Conservation (phyloP, 2,329 filamentous ascomycete genomes). For the Lecanicillium sp. region DNA sequence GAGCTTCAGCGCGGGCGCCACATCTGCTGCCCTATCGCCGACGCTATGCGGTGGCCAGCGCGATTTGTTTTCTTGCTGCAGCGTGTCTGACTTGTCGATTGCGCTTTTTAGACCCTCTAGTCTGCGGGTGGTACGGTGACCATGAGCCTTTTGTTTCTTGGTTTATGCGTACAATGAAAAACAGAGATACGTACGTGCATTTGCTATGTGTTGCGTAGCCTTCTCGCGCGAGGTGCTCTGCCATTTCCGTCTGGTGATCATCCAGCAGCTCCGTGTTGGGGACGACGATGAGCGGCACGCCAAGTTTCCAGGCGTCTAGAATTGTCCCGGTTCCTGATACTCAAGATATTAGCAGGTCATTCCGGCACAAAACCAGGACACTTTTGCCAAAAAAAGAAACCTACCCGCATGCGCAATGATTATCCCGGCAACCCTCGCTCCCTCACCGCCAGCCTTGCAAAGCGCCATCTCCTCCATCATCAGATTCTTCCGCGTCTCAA, state of each 20-base stretch:
- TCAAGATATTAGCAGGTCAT: too few species aligned
- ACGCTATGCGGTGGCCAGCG: constrained; percentile 25
- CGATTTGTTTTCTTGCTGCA: constrained; percentile 25
- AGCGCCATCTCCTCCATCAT: constrained; percentile 42
- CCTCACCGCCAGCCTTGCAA: constrained; percentile 36
- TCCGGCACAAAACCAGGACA: too few species aligned
- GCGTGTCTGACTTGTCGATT: constrained; percentile 27
- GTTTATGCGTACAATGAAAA: too few species aligned
- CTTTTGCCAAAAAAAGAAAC: constrained; percentile 12
- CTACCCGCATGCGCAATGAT: constrained; percentile 86
- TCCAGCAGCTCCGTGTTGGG: constrained; percentile 76
- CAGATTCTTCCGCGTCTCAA: constrained; percentile 25
- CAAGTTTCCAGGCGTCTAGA: constrained; percentile 68
- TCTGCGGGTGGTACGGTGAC: constrained; percentile 11
- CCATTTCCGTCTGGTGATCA: constrained; percentile 88
- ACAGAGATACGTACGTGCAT: constrained; percentile 46
- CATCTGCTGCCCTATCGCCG: constrained; percentile 6
- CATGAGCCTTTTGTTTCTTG: background rate
- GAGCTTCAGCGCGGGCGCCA: constrained; percentile 17
- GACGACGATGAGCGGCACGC: constrained; percentile 77
- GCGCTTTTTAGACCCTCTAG: constrained; percentile 25
- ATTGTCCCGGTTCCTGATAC: constrained; percentile 77
- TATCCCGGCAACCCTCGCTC: constrained; percentile 52
- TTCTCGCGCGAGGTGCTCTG: constrained; percentile 63
- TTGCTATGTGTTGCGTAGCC: constrained; percentile 70